A percentile compares a stretch with the other conserved stretches of the same genome.
Evolutionary conservation across 805 yeast genomes (phyloP).

Genomic region (Zygosaccharomyces rouxii): DNA sequence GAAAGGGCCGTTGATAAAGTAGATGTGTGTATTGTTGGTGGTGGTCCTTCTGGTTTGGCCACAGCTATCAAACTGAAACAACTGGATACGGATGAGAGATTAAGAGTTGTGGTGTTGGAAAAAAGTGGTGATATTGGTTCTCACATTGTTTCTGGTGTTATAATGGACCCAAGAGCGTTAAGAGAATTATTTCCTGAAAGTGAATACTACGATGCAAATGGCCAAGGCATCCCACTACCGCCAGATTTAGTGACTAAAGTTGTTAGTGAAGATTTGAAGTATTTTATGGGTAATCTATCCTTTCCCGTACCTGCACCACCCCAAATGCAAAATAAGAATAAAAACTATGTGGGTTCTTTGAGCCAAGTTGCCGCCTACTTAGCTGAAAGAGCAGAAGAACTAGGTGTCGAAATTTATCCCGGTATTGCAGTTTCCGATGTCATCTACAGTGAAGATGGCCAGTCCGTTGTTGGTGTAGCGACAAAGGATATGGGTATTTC

Average conservation of each 20-base stretch:
- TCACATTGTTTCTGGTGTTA: constrained; percentile 91
- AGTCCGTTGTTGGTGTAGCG: constrained; percentile 76
- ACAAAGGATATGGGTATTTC: constrained; percentile 89
- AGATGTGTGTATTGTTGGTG: constrained; percentile 95
- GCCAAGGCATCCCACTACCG: constrained; percentile 70
- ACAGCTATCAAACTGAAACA: constrained; percentile 90
- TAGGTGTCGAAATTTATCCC: constrained; percentile 92
- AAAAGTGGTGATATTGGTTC: constrained; percentile 92
- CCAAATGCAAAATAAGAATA: constrained; percentile 74
- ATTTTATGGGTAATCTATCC: constrained; percentile 54
- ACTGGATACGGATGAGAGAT: constrained; percentile 59
- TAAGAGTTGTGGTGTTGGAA: constrained; percentile 85
- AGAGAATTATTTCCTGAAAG: constrained; percentile 76
- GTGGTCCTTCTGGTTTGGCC: constrained; percentile 96
- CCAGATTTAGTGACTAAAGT: constrained; percentile 71
- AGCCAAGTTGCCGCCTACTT: constrained; percentile 76
- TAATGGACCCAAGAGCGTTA: constrained; percentile 83
- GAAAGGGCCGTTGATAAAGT: constrained; percentile 81
- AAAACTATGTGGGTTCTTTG: constrained; percentile 80
- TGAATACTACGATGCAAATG: constrained; percentile 47
- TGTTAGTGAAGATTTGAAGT: constrained; percentile 67
- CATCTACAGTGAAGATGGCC: constrained; percentile 53
- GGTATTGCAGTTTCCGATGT: constrained; percentile 82
- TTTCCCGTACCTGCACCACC: constrained; percentile 90
- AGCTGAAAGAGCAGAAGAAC: constrained; percentile 82